Percentiles rank a stretch among this genome's conserved stretches.
Conservation (phyloP, 2,329 filamentous ascomycete genomes). For the Ceratocystiopsis sp. region DNA sequence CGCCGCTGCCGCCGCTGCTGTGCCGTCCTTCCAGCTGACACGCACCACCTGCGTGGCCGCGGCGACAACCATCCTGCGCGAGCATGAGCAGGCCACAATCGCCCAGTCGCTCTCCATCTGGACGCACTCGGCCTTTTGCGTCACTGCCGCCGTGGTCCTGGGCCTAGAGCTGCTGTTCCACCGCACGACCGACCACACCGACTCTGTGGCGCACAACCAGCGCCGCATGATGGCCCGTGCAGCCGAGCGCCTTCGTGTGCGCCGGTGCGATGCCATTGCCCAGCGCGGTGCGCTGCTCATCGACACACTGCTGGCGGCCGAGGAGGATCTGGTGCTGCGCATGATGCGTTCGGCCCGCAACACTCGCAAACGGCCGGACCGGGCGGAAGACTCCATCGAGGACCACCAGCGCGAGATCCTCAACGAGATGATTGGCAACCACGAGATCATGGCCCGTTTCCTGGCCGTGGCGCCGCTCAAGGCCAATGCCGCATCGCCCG, state of each 20-base stretch:
- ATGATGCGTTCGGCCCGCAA: slow-evolving; percentile 6
- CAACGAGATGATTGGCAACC: slow-evolving; percentile 9
- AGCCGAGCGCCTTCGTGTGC: slow-evolving; percentile 6
- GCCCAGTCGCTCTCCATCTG: slow-evolving; percentile 10
- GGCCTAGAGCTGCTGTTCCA: slow-evolving; percentile 11
- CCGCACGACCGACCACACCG: slow-evolving; percentile 6
- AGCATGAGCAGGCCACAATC: slow-evolving; percentile 8
- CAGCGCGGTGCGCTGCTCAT: slow-evolving; percentile 8
- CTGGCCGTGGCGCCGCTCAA: slow-evolving; percentile 2
- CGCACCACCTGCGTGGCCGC: slow-evolving; percentile 18
- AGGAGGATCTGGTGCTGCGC: slow-evolving; percentile 9
- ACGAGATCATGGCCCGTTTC: slow-evolving; percentile 8
- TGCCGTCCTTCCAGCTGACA: slow-evolving; percentile 11
- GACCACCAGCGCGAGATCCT: slow-evolving; percentile 6
- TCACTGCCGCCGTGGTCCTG: slow-evolving; percentile 10
- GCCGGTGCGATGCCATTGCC: slow-evolving; percentile 8
- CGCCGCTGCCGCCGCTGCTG: no score
- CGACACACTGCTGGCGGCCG: slow-evolving; percentile 8
- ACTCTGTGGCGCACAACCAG: slow-evolving; percentile 5
- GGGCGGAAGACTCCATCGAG: neutral
- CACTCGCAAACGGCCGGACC: no score
- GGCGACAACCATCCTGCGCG: slow-evolving; percentile 16
- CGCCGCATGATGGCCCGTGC: slow-evolving; percentile 7
- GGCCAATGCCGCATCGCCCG: neutral
- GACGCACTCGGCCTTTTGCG: slow-evolving; percentile 12